Evolutionary conservation across 441 rosid genomes (phyloP), one percentile per base, ranked within the genome.

Genomic region (Metrosideros polymorpha): DNA sequence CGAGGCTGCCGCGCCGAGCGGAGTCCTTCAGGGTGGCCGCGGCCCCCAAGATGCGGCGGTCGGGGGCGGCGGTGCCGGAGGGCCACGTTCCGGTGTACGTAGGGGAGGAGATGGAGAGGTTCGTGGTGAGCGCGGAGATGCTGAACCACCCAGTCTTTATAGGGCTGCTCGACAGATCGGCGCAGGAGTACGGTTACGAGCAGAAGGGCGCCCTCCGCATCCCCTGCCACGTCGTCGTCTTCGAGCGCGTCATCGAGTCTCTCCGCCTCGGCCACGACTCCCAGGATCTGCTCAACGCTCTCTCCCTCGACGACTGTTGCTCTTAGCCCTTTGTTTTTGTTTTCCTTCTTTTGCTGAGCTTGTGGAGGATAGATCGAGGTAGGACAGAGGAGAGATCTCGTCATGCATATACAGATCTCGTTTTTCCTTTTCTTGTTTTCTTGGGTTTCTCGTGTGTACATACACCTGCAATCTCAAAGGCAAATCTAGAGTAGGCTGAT

Each of bases 41-140:
- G 4, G 27, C 61, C 4, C 18, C 85, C 22, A 61, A 32, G 43
- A 12, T 51, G 14, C 86, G 92, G 42, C 61, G 92, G 19, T 57
- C 86, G 24, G 55, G 57, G 9, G 82, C 3, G 13, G 29, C 88
- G 2, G 98, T 95, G 9, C 98, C 99, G n/a, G 92, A 93, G 22
- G 99, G 99, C 0, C 93, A 94, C 89, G 93, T 97, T 9, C 99
- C 99, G 25, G 96, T 97, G 4, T 93, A 94, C 90, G 99, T 97
- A 17, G 99, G 99, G 0, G 99, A 95, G 51, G 95, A 94, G 91
- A 96, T 94, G 99, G 99, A 95, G 89, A 88, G 98, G 85, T 97
- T 94, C 89, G 91, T 94, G 27, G 98, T 97, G 47, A 92, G 93
- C 88, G 98, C 99, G 0, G 98, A 96, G 93, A 56, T 95, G 27